These are phyloP conservation scores for Sclerotinia subarctica DNA, from an alignment of 2,329 filamentous ascomycete species.

Conservation along the genomic window DNA sequence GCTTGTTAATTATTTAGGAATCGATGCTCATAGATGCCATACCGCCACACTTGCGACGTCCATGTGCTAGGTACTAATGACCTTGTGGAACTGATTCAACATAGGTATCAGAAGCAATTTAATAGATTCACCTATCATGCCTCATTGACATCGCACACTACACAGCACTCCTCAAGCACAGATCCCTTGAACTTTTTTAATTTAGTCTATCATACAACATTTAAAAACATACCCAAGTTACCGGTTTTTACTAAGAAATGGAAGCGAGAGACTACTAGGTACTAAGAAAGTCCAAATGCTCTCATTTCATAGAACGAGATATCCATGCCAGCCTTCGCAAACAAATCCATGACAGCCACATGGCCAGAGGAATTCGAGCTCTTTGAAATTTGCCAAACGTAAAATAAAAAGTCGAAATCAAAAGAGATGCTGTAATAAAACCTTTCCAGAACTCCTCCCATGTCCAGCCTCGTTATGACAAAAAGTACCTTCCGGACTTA, in stretches of 20 bases:
- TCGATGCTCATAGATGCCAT: neutral
- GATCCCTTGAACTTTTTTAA: neutral
- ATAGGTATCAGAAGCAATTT: neutral
- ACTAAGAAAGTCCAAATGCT: neutral
- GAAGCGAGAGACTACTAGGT: neutral
- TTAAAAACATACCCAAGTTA: constrained; percentile 1
- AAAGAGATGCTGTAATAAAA: constrained; percentile 13
- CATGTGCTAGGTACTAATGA: neutral
- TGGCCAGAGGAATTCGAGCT: neutral
- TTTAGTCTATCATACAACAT: constrained; percentile 16
- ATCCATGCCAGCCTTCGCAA: constrained; percentile 8
- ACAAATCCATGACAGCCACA: constrained; percentile 3
- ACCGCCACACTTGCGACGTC: neutral
- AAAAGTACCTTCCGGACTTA: constrained; percentile 4
- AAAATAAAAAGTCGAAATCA: neutral
- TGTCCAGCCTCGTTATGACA: neutral
- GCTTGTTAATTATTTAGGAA: too few species aligned
- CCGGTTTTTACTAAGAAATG: neutral
- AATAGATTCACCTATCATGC: neutral
- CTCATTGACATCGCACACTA: neutral
- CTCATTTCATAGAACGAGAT: neutral
- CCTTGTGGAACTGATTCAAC: neutral
- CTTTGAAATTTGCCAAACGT: constrained; percentile 5
- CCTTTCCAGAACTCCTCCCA: constrained; percentile 10
- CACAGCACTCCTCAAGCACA: neutral